Evolutionary conservation across 805 yeast genomes (phyloP), one percentile per base, ranked within the genome.

Genomic region (Candida tammaniensis): DNA sequence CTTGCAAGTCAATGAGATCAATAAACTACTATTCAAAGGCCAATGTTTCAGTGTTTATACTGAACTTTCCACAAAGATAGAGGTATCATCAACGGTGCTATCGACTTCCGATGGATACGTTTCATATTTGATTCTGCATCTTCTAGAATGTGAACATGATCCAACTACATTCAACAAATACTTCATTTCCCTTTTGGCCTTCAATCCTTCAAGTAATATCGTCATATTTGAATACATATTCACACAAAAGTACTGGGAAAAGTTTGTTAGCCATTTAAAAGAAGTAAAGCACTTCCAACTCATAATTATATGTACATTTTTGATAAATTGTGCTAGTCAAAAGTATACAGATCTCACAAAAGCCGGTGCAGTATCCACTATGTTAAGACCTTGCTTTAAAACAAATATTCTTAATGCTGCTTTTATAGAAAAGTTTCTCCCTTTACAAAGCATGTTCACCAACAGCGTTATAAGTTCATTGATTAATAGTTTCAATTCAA

Each of bases 21-120:
- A 64, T 30, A 59, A 59, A 31, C 43, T 66, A 4, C n/a, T 67
- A 7, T 66, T 57, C 40, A 61, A 51, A 27, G 71, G 71, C 0
- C 51, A 46, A 29, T 32, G 45, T 8, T 57, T 49, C 27, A 36
- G 61, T 1, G 33, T 55, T 10, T 39, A 54, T 11, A 52, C 49
- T 21, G 68, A 64, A 36, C 42, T 47, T 5, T 30, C 6, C 4
- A 17, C 13, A 4, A 19, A 23, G 12, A 11, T 30, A 4, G 32
- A 30, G 11, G 7, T 30, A 5, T 19, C 11, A 11, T 30, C 35
- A 2, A 22, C 22, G 2, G 24, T 17, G 5, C 17, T 34, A 14
- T 24, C 20, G 13, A 12, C 17, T 15, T 11, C 16, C 13, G 26
- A 33, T 5, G 5, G 14, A 8, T 42, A 39, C 27, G 24, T 31